Evolutionary conservation across 176 grass and related monocot species (phyloP), one percentile per base, ranked within the genome.

Genomic region (Oryza brachyantha): DNA sequence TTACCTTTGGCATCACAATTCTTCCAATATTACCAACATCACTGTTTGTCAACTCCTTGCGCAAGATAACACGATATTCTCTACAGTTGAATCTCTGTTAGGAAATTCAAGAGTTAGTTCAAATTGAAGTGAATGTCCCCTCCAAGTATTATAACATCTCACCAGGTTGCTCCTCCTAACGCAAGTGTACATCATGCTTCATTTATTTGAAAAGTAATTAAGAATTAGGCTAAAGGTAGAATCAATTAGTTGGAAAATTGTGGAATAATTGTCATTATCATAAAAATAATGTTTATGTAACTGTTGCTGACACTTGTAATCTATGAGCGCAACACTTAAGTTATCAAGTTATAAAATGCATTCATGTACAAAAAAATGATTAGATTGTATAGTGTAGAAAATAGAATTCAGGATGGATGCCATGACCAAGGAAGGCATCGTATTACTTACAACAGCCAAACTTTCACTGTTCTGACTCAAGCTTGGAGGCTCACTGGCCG

Each of bases 1-100:
- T 21, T 81, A 93, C 96, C 88, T 99, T 99, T 29, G 92, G 92
- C 36, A 99, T 66, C 29, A 95, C 92, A 83, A 99, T 87, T 86
- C 92, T 87, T 65, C 96, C 96, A 57, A 91, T 79, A 52, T 78
- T 99, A 91, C 86, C 86, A 38, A 89, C 90, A 84, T 99, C 96
- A 42, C 88, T 95, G 21, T 99, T 99, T 48, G 96, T 93, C 86
- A 99, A 84, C 25, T 93, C 96, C 86, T 99, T 95, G 82, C 70
- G 65, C 67, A 93, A 41, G 43, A 91, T 35, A 32, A 66, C 36
- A 59, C 43, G 16, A 68, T 83, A 85, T 21, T 93, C 92, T 74
- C 57, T 74, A 83, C 72, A 79, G 63, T 82, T 85, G 39, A 84
- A 62, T 79, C 81, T 83, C 67, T 88, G 62, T 80, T 68, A 64